Conservation (phyloP, 2,329 filamentous ascomycete species). For the Reticulascus tulasneorum region DNA sequence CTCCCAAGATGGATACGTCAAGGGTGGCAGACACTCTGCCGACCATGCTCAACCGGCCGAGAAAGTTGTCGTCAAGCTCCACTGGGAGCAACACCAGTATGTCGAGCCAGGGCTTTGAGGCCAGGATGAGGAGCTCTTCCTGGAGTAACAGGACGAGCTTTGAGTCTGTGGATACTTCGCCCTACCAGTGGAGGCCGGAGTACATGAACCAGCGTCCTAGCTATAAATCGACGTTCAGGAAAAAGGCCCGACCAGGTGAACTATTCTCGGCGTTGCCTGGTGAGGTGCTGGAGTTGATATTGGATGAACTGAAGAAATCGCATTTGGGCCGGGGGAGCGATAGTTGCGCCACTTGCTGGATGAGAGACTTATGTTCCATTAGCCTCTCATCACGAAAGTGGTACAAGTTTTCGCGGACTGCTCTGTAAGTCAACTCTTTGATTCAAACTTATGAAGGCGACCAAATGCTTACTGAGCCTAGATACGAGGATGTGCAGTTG, state of each 20-base stretch:
- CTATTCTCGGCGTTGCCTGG: slow-evolving; percentile 52
- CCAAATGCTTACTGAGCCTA: slow-evolving; percentile 18
- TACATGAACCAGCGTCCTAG: slow-evolving; percentile 19
- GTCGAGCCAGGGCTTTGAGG: slow-evolving; percentile 23
- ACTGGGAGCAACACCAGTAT: slow-evolving; percentile 19
- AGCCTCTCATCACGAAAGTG: slow-evolving; percentile 48
- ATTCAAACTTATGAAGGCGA: neutral
- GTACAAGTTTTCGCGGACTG: slow-evolving; percentile 44
- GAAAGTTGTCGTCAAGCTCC: slow-evolving; percentile 28
- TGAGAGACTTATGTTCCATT: slow-evolving; percentile 54
- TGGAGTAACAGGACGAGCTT: slow-evolving; percentile 33
- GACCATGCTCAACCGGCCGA: slow-evolving; percentile 28
- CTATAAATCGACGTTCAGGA: slow-evolving; percentile 18
- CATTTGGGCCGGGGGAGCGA: slow-evolving; percentile 44
- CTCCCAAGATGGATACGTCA: slow-evolving; percentile 17
- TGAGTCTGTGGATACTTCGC: slow-evolving; percentile 32
- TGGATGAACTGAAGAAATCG: slow-evolving; percentile 46
- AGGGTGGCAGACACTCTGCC: slow-evolving; percentile 15
- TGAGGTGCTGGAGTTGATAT: slow-evolving; percentile 56
- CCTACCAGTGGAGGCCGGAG: slow-evolving; percentile 19
- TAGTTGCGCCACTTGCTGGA: slow-evolving; percentile 63
- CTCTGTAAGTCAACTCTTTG: slow-evolving; percentile 38
- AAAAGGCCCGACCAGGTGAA: slow-evolving; percentile 41
- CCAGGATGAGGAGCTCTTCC: slow-evolving; percentile 22
- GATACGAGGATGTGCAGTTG: slow-evolving; percentile 56